A percentile compares a stretch with the other conserved stretches of the same genome.
phyloP scores from a whole-genome alignment of 371 early-diverging fungal genomes.

The Rhizopus delemar region DNA sequence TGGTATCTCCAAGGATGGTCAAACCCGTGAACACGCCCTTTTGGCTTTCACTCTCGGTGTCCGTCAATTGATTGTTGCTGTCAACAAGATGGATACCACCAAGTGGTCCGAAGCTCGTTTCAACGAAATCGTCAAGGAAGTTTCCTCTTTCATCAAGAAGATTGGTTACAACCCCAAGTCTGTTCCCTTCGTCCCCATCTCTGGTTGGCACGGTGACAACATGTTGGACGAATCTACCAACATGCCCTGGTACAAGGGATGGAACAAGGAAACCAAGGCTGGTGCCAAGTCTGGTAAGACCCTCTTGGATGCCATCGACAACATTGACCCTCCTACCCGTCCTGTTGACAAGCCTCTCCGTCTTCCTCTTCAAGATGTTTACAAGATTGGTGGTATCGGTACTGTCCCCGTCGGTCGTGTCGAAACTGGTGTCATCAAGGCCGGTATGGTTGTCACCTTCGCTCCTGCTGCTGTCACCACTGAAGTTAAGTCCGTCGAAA shows the following conservation, averaged over 20 bases:
- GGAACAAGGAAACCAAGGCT: constrained; percentile 86
- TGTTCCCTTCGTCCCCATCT: constrained; percentile 95
- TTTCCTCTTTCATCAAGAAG: constrained; percentile 92
- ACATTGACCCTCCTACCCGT: constrained; percentile 90
- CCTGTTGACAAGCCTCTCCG: constrained; percentile 95
- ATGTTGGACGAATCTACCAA: constrained; percentile 88
- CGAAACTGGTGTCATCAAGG: constrained; percentile 93
- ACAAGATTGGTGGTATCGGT: constrained; percentile 98
- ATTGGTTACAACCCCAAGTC: constrained; percentile 90
- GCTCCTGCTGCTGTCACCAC: constrained; percentile 87
- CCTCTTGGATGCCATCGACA: constrained; percentile 92
- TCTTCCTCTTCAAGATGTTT: constrained; percentile 96
- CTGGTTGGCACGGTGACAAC: constrained; percentile 98
- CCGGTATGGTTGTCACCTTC: constrained; percentile 90
- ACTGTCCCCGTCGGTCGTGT: constrained; percentile 97
- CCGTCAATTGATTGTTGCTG: constrained; percentile 94
- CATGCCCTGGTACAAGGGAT: constrained; percentile 97
- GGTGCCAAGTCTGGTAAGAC: constrained; percentile 86
- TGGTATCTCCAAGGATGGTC: constrained; percentile 98
- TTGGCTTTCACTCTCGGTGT: constrained; percentile 97
- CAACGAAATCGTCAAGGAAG: constrained; percentile 92
- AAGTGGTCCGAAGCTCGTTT: constrained; percentile 93
- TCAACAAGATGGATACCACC: constrained; percentile 99
- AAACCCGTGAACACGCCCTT: constrained; percentile 99
- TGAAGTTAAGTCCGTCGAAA: constrained; percentile 98